Percentiles rank a stretch among this genome's conserved stretches.
Evolutionary conservation across 352 stramenopile genomes (phyloP).

Genomic region (Saprolegnia parasitica): DNA sequence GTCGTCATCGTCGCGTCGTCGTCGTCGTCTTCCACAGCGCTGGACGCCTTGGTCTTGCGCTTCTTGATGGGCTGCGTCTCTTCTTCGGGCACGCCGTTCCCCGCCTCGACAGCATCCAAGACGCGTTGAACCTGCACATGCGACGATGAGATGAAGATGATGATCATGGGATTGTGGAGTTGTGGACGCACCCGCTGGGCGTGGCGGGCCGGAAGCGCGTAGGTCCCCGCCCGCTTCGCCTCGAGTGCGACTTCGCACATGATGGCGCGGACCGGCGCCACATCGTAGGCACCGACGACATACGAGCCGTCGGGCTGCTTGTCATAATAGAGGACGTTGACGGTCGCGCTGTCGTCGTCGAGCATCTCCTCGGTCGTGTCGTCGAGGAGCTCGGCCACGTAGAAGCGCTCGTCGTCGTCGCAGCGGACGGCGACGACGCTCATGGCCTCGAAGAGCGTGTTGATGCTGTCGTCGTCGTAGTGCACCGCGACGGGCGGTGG

Average conservation of each 20-base stretch:
- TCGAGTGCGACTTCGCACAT: conserved; percentile 63
- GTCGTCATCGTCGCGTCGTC: conserved; percentile 29
- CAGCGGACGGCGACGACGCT: conserved; percentile 25
- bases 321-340: conserved; percentile 66
- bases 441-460: conserved; percentile 27
- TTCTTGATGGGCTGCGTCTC: conserved; percentile 45
- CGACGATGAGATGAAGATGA: background rate
- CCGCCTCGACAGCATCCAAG: conserved; percentile 33
- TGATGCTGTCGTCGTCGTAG: conserved; percentile 23
- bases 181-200: conserved; percentile 1
- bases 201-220: conserved; percentile 2
- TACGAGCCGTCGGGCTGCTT: conserved; percentile 36
- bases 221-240: background rate
- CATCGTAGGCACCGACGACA: conserved; percentile 53
- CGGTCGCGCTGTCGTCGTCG: conserved; percentile 37
- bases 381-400: conserved; percentile 64
- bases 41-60: conserved; percentile 29
- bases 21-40: conserved; percentile 30
- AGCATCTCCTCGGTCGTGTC: conserved; percentile 76
- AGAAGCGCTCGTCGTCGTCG: conserved; percentile 39
- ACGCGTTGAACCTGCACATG: conserved; percentile 31
- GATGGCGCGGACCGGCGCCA: conserved; percentile 57
- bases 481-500: too few species aligned
- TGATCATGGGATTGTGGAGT: background rate
- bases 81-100: conserved; percentile 46